Conservation (phyloP, 78 protist genomes). For the Bigelowiella natans region DNA sequence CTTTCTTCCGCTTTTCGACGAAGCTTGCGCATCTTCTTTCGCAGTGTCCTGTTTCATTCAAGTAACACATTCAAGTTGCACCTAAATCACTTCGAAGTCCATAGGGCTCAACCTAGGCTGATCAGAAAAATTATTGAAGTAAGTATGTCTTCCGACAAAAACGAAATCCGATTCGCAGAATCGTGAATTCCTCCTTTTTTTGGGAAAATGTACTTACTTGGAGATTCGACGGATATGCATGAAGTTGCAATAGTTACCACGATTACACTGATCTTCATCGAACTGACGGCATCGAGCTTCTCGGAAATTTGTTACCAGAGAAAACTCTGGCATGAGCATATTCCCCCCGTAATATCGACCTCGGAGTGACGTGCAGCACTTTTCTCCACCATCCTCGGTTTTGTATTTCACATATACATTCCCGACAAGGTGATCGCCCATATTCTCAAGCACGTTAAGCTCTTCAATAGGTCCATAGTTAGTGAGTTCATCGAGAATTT, state of each 20-base stretch:
- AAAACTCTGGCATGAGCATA: slow-evolving; percentile 74
- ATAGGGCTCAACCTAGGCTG: no score
- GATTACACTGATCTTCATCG: slow-evolving; percentile 67
- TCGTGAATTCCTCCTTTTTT: no score
- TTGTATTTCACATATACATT: slow-evolving; percentile 84
- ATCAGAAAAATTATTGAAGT: no score
- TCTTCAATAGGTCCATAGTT: slow-evolving; percentile 37
- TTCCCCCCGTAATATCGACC: slow-evolving; percentile 69
- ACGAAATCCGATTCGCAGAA: no score
- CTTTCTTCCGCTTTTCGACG: neutral
- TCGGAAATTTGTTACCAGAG: slow-evolving; percentile 95
- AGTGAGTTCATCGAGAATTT: slow-evolving; percentile 65
- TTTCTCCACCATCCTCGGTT: slow-evolving; percentile 78
- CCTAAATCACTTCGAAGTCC: no score
- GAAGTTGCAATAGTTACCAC: slow-evolving; percentile 95
- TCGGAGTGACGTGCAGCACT: slow-evolving; percentile 55
- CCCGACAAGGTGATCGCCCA: slow-evolving; percentile 78
- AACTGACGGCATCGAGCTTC: slow-evolving; percentile 90
- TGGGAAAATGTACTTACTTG: neutral
- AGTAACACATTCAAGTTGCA: no score
- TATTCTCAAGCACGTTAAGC: slow-evolving; percentile 8
- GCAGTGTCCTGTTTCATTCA: neutral
- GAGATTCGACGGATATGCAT: slow-evolving; percentile 65
- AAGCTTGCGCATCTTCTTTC: neutral
- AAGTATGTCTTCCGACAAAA: no score